Percentiles rank a stretch among this genome's conserved stretches.
phyloP scores from a whole-genome alignment of 768 basidiomycete species.

The Tephrocybe sp. region DNA sequence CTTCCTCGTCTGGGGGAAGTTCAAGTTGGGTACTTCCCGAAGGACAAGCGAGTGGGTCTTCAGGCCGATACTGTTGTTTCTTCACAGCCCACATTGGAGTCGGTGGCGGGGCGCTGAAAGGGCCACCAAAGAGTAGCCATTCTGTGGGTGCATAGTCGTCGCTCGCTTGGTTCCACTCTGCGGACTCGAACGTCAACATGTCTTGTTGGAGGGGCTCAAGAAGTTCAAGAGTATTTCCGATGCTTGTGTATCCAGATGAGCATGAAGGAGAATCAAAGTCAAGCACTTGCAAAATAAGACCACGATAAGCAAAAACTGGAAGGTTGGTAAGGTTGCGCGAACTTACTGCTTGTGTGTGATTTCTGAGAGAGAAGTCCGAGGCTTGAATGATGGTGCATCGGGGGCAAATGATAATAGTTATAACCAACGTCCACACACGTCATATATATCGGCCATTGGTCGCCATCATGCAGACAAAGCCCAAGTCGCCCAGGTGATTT shows the following conservation, averaged over 20 bases:
- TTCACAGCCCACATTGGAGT: not conserved
- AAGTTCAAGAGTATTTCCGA: not conserved
- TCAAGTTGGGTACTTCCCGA: not conserved
- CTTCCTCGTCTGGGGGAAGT: not conserved
- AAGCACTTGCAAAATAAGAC: not conserved
- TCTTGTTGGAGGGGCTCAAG: constrained; percentile 6
- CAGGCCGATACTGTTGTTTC: not conserved
- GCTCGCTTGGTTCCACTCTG: not conserved
- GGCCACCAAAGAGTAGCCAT: constrained; percentile 7
- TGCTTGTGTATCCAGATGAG: not conserved
- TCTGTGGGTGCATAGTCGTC: not conserved
- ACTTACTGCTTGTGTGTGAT: not conserved
- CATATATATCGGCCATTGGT: not conserved
- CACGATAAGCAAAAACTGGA: not conserved
- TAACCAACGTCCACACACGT: too few species aligned
- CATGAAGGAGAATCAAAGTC: not conserved
- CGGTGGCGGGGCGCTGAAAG: not conserved
- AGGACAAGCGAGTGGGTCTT: constrained; percentile 3
- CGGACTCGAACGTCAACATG: not conserved
- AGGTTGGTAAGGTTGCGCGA: not conserved
- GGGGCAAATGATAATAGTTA: not conserved
- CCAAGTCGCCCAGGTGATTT: constrained; percentile 8
- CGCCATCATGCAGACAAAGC: not conserved
- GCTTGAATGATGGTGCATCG: not conserved
- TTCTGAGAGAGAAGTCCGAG: not conserved